phyloP scores from a whole-genome alignment of 2,329 filamentous ascomycete species.

The Verticillium zaregamsianum region DNA sequence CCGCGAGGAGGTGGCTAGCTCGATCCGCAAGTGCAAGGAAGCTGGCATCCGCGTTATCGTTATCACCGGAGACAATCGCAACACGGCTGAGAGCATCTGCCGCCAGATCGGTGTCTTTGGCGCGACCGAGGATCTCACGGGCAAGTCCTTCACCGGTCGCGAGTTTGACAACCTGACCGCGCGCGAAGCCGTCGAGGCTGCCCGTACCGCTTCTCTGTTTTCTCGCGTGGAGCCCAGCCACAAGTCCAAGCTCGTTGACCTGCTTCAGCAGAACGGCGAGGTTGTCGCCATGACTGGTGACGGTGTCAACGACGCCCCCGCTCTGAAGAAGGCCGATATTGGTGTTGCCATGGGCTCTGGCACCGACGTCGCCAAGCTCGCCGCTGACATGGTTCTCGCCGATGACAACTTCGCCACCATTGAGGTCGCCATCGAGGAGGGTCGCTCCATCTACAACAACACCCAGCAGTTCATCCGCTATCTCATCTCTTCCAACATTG shows the following conservation, averaged over 20 bases:
- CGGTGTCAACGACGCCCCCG: conserved; percentile 96
- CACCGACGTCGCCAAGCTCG: conserved; percentile 94
- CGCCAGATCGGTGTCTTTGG: conserved; percentile 94
- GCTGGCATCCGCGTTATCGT: conserved; percentile 96
- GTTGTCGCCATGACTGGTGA: conserved; percentile 99
- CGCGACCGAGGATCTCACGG: conserved; percentile 71
- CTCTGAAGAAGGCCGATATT: conserved; percentile 97
- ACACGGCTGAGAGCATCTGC: conserved; percentile 96
- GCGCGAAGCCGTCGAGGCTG: conserved; percentile 76
- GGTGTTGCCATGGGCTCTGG: conserved; percentile 98
- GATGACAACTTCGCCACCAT: conserved; percentile 99
- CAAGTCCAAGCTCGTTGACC: conserved; percentile 96
- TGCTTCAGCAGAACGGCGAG: conserved; percentile 87
- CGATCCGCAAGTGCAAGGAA: conserved; percentile 83
- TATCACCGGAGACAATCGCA: conserved; percentile 96
- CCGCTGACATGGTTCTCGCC: conserved; percentile 96
- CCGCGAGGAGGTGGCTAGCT: conserved; percentile 81
- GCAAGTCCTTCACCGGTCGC: conserved; percentile 93
- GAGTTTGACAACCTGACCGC: conserved; percentile 86
- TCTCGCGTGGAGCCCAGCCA: conserved; percentile 93
- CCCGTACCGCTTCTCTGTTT: conserved; percentile 83
- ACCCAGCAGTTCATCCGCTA: conserved; percentile 99
- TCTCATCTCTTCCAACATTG: conserved; percentile 98
- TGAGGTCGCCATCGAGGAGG: conserved; percentile 91
- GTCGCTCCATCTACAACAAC: conserved; percentile 98